These are phyloP conservation scores for Carex arenaria DNA, from an alignment of 202 grass and related monocot species.

Conservation along the genomic window DNA sequence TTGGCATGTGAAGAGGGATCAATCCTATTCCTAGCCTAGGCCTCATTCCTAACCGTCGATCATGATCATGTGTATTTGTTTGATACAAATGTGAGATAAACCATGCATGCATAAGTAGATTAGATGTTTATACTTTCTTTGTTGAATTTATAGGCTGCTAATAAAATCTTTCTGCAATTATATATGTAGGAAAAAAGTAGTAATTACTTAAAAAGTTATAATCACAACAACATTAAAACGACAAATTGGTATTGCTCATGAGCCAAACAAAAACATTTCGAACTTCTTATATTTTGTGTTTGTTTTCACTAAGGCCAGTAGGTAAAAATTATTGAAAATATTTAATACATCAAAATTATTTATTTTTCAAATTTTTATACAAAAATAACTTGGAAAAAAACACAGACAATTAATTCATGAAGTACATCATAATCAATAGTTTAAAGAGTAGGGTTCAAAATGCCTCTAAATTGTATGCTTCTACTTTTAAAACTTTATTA, in stretches of 20 bases:
- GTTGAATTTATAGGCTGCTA: too few relatives aligned
- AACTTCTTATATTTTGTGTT: neutral
- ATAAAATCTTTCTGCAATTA: too few relatives aligned
- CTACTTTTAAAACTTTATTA: too few relatives aligned
- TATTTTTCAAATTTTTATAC: neutral
- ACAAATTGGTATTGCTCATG: neutral
- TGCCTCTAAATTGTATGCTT: too few relatives aligned
- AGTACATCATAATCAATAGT: neutral
- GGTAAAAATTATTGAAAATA: neutral
- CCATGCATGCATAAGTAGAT: too few relatives aligned
- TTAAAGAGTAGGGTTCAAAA: neutral
- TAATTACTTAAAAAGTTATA: neutral
- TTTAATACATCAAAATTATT: neutral
- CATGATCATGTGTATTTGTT: too few relatives aligned
- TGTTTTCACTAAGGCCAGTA: neutral
- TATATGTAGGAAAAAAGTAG: neutral
- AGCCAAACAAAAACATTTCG: neutral
- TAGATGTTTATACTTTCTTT: too few relatives aligned
- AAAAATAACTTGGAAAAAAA: neutral
- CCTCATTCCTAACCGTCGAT: neutral
- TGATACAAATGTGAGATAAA: too few relatives aligned
- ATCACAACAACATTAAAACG: neutral
- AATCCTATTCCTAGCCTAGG: neutral
- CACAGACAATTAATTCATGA: neutral
- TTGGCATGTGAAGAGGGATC: conserved; percentile 23